Evolutionary conservation across 2,329 filamentous ascomycete genomes (phyloP).

Genomic region (Fusarium beomiforme): DNA sequence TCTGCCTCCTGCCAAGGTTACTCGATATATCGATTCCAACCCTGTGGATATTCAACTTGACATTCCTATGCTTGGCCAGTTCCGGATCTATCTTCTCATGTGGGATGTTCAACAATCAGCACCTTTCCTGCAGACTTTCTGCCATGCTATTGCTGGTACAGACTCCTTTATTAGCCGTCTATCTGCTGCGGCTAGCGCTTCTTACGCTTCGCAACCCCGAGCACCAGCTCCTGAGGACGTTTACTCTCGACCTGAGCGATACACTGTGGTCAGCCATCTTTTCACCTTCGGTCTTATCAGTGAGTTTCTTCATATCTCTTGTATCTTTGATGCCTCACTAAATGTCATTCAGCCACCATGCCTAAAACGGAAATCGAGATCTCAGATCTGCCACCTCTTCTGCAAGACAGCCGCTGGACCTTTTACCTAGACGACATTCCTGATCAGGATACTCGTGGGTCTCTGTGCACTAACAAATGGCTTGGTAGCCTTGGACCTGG

Average conservation of each 20-base stretch:
- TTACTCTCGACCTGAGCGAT: slow-evolving; percentile 74
- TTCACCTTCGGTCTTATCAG: slow-evolving; percentile 77
- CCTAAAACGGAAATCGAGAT: slow-evolving; percentile 72
- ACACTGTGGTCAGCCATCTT: slow-evolving; percentile 72
- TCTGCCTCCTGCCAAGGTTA: slow-evolving; percentile 75
- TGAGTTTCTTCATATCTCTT: slow-evolving; percentile 48
- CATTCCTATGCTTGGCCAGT: slow-evolving; percentile 80
- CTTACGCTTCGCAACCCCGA: slow-evolving; percentile 69
- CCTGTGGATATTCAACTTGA: slow-evolving; percentile 81
- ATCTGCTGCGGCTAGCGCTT: slow-evolving; percentile 67
- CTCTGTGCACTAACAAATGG: slow-evolving; percentile 74
- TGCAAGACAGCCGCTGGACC: slow-evolving; percentile 75
- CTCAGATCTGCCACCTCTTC: slow-evolving; percentile 67
- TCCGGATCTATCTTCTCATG: slow-evolving; percentile 77
- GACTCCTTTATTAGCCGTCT: slow-evolving; percentile 68
- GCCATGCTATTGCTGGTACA: slow-evolving; percentile 60
- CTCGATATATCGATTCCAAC: slow-evolving; percentile 80
- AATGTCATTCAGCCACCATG: slow-evolving; percentile 60
- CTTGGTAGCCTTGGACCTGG: slow-evolving; percentile 65
- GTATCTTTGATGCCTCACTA: slow-evolving; percentile 4
- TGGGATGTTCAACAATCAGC: slow-evolving; percentile 66
- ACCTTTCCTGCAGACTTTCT: slow-evolving; percentile 69
- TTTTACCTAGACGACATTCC: slow-evolving; percentile 76
- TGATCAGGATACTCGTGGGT: slow-evolving; percentile 62
- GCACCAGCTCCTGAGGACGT: slow-evolving; percentile 69